Evolutionary conservation across 2,329 filamentous ascomycete genomes (phyloP).

Genomic region (Chaetomium globosum): DNA sequence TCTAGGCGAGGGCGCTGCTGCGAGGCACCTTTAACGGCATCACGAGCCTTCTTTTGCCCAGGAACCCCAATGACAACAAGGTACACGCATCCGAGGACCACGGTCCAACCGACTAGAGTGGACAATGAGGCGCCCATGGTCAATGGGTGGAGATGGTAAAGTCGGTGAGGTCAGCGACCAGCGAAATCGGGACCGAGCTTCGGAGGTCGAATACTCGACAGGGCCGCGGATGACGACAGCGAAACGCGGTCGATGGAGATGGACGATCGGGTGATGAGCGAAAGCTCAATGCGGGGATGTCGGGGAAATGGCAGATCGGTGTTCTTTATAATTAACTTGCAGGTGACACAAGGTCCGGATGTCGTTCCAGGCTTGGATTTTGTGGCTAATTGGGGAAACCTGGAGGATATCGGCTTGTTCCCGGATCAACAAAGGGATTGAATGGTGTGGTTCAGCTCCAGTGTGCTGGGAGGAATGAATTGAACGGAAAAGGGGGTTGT

Average conservation of each 20-base stretch:
- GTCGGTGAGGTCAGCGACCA: conserved; percentile 10
- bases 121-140: conserved; percentile 45
- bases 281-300: conserved; percentile 24
- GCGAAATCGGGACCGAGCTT: conserved; percentile 12
- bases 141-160: conserved; percentile 17
- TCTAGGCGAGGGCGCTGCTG: conserved; percentile 38
- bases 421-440: background rate
- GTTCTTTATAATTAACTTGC: conserved; percentile 21
- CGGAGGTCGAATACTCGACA: conserved; percentile 16
- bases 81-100: conserved; percentile 38
- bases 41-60: conserved; percentile 35
- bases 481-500: conserved; percentile 8
- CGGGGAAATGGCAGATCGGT: conserved; percentile 25
- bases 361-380: conserved; percentile 18
- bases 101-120: conserved; percentile 42
- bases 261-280: conserved; percentile 2
- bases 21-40: conserved; percentile 31
- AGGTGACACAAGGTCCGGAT: conserved; percentile 21
- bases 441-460: background rate
- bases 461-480: background rate
- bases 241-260: conserved; percentile 14
- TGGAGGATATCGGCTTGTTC: conserved; percentile 1
- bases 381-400: background rate
- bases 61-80: conserved; percentile 35
- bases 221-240: conserved; percentile 15